Evolutionary conservation across 164 flowering plant species (phyloP).

Genomic region (Dillenia turbinata): DNA sequence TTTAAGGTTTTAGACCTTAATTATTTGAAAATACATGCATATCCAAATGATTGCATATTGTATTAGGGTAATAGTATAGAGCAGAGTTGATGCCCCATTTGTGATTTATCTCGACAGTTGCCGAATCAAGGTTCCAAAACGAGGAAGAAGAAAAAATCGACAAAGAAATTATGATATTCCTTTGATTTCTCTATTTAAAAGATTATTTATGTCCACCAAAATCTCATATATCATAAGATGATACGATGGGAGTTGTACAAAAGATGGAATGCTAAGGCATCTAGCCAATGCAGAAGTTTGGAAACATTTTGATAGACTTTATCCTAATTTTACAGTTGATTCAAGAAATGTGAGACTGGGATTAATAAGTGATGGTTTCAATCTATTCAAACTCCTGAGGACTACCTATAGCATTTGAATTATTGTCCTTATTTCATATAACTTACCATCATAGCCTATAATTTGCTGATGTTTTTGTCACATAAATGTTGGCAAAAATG

Average conservation of each 20-base stretch:
- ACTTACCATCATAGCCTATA: conserved; percentile 21
- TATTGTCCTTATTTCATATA: conserved; percentile 13
- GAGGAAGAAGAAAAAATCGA: too few relatives aligned
- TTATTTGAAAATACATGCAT: too few relatives aligned
- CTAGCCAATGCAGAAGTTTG: conserved; percentile 4
- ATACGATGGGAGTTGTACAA: not conserved
- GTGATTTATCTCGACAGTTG: too few relatives aligned
- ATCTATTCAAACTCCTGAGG: conserved; percentile 11
- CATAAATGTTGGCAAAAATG: too few relatives aligned
- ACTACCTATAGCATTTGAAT: conserved; percentile 9
- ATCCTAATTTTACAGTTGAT: conserved; percentile 1
- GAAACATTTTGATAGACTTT: conserved; percentile 3
- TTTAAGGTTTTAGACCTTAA: too few relatives aligned
- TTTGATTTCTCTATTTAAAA: not conserved
- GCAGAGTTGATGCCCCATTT: too few relatives aligned
- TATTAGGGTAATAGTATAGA: too few relatives aligned
- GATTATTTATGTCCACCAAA: not conserved
- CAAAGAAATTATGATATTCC: too few relatives aligned
- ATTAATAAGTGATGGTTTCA: conserved; percentile 15
- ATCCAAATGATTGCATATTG: too few relatives aligned
- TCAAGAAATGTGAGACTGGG: conserved; percentile 9
- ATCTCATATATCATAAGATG: conserved; percentile 3
- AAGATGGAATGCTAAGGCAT: conserved; percentile 5
- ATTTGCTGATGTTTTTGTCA: conserved; percentile 7
- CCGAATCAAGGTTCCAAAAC: too few relatives aligned